Base-by-base conservation (phyloP, 495 filamentous ascomycete genomes). In the Lepraria neglecta region DNA sequence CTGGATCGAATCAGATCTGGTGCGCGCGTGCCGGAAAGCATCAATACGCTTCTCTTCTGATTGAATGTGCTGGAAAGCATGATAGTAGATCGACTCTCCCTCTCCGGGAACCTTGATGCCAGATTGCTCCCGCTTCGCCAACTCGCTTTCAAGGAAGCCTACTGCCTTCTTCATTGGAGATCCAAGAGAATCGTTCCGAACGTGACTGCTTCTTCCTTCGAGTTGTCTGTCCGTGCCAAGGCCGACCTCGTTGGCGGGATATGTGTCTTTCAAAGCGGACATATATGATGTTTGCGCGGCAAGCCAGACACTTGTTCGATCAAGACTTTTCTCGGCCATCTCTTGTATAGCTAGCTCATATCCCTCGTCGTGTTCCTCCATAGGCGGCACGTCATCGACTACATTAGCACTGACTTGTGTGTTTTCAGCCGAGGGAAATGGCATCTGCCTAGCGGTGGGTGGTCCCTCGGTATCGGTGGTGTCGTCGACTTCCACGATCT, bases 1-100 rank as follows among this genome's bases (percentile, higher is more conserved):
- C 69, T 96, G 91, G 14, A 97, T 75, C 19, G 92, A 91, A 69
- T 97, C 94, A 57, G 91, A 94, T 52, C 94, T 86, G 33, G 88
- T 82, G 63, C 88, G 84, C 4, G 89, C 86, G 70, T 96, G 88
- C 60, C 91, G 78, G 67, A 95, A 95, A 14, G 84, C 82, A 71
- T 97, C 94, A n/a, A 45, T n/a, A 69, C 74, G 55, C 77, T 75
- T 59, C 76, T 79, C 30, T 80, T 81, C 46, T 77, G 77, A 38
- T 83, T 78, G 48, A 82, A 87, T 77, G 48, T 86, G 83, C 62
- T 89, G 85, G 71, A 96, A 97, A 30, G 90, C 90, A 63, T 90
- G 86, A 78, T 92, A 92, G 70, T 94, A 96, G n/a, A 92, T 88
- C 1, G 87, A 87, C 67, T 95, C 90, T 68, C 77, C 68, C 78